These are phyloP conservation scores for Fusarium nurragi DNA, from an alignment of 2,329 filamentous ascomycete genomes.

Conservation along the genomic window DNA sequence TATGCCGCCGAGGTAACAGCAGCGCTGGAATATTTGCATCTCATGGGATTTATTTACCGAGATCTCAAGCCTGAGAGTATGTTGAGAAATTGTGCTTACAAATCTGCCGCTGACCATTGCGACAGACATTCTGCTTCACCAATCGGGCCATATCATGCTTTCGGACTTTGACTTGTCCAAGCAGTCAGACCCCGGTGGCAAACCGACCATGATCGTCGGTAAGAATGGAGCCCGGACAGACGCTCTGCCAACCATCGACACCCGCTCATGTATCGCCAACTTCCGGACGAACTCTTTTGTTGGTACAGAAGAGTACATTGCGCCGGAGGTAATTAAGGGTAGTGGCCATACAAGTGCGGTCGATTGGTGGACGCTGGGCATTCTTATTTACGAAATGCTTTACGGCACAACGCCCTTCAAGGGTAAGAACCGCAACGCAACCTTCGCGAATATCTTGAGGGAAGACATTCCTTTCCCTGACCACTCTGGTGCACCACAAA, in stretches of 20 bases:
- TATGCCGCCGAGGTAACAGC: conserved; percentile 98
- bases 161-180: conserved; percentile 99
- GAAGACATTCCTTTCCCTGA: conserved; percentile 98
- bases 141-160: conserved; percentile 99
- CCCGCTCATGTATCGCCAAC: conserved; percentile 96
- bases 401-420: conserved; percentile 99
- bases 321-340: conserved; percentile 97
- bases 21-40: conserved; percentile 92
- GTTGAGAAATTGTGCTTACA: conserved; percentile 16
- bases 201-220: conserved; percentile 96
- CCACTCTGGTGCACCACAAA: conserved; percentile 81
- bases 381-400: conserved; percentile 98
- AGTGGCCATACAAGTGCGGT: conserved; percentile 98
- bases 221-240: conserved; percentile 87
- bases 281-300: conserved; percentile 99
- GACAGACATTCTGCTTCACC: conserved; percentile 92
- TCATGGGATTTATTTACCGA: conserved; percentile 99
- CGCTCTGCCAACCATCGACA: conserved; percentile 95
- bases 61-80: conserved; percentile 97
- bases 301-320: conserved; percentile 98
- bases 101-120: conserved; percentile 7
- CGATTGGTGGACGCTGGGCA: conserved; percentile 99
- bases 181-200: conserved; percentile 94
- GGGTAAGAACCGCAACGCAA: conserved; percentile 97
- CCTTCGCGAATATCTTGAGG: conserved; percentile 94